Conservation (phyloP, 371 early-diverging fungal species). For the Mucor indicus region DNA sequence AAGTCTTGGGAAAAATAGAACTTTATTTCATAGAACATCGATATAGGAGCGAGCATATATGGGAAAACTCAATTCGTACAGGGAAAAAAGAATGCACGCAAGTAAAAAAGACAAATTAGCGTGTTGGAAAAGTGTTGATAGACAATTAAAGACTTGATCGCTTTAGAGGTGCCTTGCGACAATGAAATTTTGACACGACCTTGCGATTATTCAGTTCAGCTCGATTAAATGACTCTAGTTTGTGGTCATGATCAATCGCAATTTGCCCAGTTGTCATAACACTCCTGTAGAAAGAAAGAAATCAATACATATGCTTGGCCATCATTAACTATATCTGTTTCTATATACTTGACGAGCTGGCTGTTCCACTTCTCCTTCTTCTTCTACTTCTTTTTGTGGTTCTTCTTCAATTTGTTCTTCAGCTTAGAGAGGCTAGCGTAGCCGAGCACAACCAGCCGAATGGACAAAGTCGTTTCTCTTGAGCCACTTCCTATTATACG, state of each 20-base stretch:
- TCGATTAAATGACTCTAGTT: conserved; percentile 12
- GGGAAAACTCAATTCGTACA: no score
- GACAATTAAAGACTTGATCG: conserved; percentile 9
- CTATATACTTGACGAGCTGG: conserved; percentile 8
- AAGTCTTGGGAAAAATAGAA: no score
- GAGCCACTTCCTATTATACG: no score
- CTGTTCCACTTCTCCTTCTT: no score
- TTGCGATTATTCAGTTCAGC: conserved; percentile 10
- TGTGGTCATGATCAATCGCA: conserved; percentile 13
- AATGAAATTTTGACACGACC: conserved; percentile 11
- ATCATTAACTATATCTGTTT: conserved; percentile 11
- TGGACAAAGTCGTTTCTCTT: conserved; percentile 4
- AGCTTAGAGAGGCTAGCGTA: conserved; percentile 11
- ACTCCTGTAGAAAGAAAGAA: conserved; percentile 9
- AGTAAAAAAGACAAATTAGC: no score
- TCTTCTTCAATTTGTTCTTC: no score
- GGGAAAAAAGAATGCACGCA: no score
- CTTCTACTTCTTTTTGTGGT: no score
- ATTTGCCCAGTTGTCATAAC: conserved; percentile 14
- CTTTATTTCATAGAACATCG: no score
- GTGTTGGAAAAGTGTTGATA: no score
- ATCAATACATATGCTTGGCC: conserved; percentile 3
- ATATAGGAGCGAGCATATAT: no score
- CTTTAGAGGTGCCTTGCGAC: conserved; percentile 10
- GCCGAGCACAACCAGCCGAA: conserved; percentile 9